phyloP scores from a whole-genome alignment of 2,329 filamentous ascomycete species.

The Furcasterigmium furcatum region DNA sequence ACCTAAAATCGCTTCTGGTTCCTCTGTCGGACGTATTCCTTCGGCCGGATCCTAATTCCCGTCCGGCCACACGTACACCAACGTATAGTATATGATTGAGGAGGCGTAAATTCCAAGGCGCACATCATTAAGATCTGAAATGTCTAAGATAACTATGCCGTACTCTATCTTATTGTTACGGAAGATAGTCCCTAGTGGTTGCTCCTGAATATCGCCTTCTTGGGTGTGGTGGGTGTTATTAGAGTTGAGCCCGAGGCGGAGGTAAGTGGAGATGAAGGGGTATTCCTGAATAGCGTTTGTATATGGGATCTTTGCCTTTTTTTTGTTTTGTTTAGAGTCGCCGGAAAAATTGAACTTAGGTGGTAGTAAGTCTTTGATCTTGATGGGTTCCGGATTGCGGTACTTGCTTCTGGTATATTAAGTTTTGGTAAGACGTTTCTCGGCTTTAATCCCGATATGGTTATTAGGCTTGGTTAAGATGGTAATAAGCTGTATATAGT shows the following conservation, averaged over 20 bases:
- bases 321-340: too few species aligned
- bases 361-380: conserved; percentile 1
- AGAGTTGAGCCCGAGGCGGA: conserved; percentile 1
- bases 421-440: neutral
- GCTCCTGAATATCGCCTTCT: conserved; percentile 2
- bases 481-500: too few species aligned
- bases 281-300: too few species aligned
- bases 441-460: conserved; percentile 3
- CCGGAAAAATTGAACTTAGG: too few species aligned
- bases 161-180: conserved; percentile 5
- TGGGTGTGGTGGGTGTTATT: neutral
- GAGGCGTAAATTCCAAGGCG: neutral
- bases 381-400: neutral
- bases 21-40: too few species aligned
- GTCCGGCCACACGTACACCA: neutral
- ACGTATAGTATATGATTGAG: neutral
- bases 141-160: conserved; percentile 6
- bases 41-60: too few species aligned
- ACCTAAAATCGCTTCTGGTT: too few species aligned
- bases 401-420: neutral
- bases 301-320: too few species aligned
- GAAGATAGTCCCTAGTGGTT: conserved; percentile 3
- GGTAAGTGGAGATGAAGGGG: conserved; percentile 4
- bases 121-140: conserved; percentile 1
- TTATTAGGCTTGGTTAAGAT: neutral